A percentile compares a stretch with the other conserved stretches of the same genome.
Conservation (phyloP, 768 basidiomycete species). For the Tulasnella sp. region DNA sequence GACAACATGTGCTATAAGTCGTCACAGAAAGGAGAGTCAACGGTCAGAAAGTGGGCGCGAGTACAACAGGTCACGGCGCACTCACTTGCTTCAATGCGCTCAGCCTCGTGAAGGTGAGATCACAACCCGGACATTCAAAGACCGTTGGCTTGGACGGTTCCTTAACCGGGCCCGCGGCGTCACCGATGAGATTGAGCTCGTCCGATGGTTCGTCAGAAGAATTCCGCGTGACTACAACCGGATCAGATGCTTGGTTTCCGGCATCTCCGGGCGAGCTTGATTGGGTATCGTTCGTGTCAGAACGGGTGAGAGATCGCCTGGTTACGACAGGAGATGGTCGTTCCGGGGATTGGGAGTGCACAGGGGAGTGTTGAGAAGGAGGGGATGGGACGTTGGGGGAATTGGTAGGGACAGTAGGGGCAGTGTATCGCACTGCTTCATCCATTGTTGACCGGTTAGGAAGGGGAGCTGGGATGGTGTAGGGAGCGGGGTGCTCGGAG, state of each 20-base stretch:
- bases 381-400: background rate
- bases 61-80: background rate
- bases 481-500: background rate
- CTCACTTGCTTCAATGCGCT: constrained; percentile 16
- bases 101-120: constrained; percentile 11
- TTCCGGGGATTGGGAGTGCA: background rate
- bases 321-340: too few relatives aligned
- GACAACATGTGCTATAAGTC: constrained; percentile 14
- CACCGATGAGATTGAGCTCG: background rate
- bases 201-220: background rate
- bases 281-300: too few relatives aligned
- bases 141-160: background rate
- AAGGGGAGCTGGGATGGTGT: background rate
- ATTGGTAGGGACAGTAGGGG: background rate
- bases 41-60: background rate
- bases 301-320: too few relatives aligned
- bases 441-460: background rate
- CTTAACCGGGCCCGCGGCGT: background rate
- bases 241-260: background rate
- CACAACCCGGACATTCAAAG: constrained; percentile 14
- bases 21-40: background rate
- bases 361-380: background rate
- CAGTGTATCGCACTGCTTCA: too few relatives aligned
- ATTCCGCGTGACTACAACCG: background rate
- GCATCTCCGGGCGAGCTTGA: background rate